Evolutionary conservation across 2,329 filamentous ascomycete genomes (phyloP), one percentile per base, ranked within the genome.

Genomic region (Aspergillus thermomutatus): DNA sequence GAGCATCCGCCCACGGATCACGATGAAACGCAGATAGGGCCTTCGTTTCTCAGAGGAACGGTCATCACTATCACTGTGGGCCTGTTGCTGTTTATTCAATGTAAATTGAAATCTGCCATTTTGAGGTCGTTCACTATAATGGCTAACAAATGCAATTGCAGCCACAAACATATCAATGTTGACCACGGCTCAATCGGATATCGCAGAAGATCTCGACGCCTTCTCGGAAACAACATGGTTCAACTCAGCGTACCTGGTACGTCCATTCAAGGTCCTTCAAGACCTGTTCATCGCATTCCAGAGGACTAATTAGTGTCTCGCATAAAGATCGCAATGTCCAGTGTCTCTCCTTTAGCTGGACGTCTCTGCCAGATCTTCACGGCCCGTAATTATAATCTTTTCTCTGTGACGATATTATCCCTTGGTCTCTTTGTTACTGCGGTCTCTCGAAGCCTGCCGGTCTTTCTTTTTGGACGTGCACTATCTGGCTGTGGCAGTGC

Each of bases 151-250:
- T 23, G 11, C 17, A 23, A 8, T 25, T 37, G 49, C 57, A 81
- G 81, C 82, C 17, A 81, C 83, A 60, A 94, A 94, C 67, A 90
- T 92, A 75, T 90, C 87, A 11, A 86, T 91, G 64, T 87, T 95
- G 69, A 90, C 89, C 5, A 92, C 91, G 55, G 89, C 88, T 1
- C 91, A 94, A 74, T 90, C 87, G 7, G 80, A 80, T 50, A 90
- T 95, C 62, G 90, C 90, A 2, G 82, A 82, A 7, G 90, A 93
- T 62, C 79, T 95, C 1, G 80, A 90, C 72, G 84, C 89, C 1
- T 92, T 91, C 66, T 85, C 87, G 55, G 78, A 85, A 54, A 86
- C 86, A 37, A 89, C 85, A 72, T 95, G 90, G 90, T 91, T 94
- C 69, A 91, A 88, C 7, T 90, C 88, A 31, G 81, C 87, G 2